These are phyloP conservation scores for Trichoderma brevicompactum DNA, from an alignment of 2,329 filamentous ascomycete genomes.

Conservation along the genomic window DNA sequence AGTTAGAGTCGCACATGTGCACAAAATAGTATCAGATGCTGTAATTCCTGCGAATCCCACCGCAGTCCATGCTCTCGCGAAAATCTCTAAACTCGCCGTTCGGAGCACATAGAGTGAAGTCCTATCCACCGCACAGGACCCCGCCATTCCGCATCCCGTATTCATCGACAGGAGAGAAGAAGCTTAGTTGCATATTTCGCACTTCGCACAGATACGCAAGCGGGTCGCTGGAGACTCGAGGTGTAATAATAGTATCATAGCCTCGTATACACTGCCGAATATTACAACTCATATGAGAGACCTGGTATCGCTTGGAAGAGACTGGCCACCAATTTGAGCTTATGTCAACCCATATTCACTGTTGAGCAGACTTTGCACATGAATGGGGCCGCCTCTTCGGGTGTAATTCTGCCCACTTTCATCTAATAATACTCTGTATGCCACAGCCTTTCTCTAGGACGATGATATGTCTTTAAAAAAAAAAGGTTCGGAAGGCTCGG, in stretches of 20 bases:
- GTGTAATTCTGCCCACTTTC: background rate
- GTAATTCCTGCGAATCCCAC: background rate
- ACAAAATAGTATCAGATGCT: background rate
- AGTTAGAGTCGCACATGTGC: background rate
- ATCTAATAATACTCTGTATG: background rate
- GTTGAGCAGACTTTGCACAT: background rate
- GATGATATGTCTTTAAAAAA: background rate
- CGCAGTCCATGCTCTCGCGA: background rate
- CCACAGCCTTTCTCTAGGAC: background rate
- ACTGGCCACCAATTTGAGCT: background rate
- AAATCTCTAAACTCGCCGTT: background rate
- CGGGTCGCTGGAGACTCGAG: slow-evolving; percentile 1
- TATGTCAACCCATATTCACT: background rate
- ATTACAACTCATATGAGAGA: background rate
- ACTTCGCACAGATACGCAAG: background rate
- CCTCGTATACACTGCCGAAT: slow-evolving; percentile 3
- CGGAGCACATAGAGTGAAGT: background rate
- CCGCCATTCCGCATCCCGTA: slow-evolving; percentile 17
- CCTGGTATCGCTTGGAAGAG: background rate
- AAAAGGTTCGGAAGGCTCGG: background rate
- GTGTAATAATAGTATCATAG: slow-evolving; percentile 18
- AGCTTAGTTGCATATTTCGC: background rate
- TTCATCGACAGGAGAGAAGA: background rate
- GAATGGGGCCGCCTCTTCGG: background rate
- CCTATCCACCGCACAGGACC: background rate